phyloP scores from a whole-genome alignment of 2,329 filamentous ascomycete species.

The Xylaria sp. region DNA sequence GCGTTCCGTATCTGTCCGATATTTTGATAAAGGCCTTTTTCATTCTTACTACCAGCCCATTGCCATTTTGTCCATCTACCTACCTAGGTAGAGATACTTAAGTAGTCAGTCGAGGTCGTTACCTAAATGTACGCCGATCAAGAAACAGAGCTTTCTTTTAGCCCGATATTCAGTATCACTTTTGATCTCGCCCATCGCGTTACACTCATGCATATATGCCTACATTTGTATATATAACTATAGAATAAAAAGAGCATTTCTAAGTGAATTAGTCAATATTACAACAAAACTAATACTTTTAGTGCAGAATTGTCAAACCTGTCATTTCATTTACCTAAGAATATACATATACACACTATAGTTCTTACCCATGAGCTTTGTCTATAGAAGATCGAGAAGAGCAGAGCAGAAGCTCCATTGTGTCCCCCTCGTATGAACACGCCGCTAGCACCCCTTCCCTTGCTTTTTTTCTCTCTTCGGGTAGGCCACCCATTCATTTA shows the following conservation, averaged over 20 bases:
- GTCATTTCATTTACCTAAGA: conserved; percentile 23
- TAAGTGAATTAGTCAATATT: not conserved
- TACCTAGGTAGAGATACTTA: too few species aligned
- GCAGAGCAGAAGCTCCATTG: conserved; percentile 39
- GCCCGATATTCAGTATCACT: not conserved
- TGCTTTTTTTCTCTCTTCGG: not conserved
- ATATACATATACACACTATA: conserved; percentile 32
- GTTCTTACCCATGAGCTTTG: conserved; percentile 11
- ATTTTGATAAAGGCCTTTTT: not conserved
- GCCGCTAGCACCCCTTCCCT: conserved; percentile 16
- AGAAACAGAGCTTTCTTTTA: not conserved
- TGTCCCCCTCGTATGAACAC: conserved; percentile 22
- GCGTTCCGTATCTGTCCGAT: not conserved
- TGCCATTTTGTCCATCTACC: not conserved
- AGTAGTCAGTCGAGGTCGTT: too few species aligned
- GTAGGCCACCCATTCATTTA: not conserved
- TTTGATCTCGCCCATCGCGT: too few species aligned
- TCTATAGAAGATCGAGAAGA: conserved; percentile 14
- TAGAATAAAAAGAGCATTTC: too few species aligned
- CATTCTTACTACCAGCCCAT: too few species aligned
- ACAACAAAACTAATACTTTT: not conserved
- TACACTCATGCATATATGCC: too few species aligned
- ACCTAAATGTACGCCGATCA: not conserved
- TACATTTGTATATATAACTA: too few species aligned
- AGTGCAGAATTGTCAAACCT: not conserved